Conservation (phyloP, 495 filamentous ascomycete genomes). For the Podospora pseudocomata region DNA sequence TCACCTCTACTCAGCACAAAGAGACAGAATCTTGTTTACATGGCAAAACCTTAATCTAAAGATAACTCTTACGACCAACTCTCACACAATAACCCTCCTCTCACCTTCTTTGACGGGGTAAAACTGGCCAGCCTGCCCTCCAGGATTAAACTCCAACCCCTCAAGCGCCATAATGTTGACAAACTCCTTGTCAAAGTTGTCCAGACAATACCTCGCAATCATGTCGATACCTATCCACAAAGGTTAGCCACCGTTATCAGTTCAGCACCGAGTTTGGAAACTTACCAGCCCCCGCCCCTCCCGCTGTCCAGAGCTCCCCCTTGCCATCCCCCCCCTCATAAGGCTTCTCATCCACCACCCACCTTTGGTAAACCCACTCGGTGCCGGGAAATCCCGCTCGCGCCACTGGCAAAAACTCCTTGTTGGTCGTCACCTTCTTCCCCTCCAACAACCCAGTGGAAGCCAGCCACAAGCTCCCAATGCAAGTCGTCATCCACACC, state of each 20-base stretch:
- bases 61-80: background rate
- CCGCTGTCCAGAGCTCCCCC: conserved; percentile 29
- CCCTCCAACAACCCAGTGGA: conserved; percentile 21
- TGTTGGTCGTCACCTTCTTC: conserved; percentile 21
- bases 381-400: conserved; percentile 14
- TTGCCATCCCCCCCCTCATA: conserved; percentile 16
- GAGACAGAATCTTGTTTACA: too few species aligned
- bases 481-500: conserved; percentile 28
- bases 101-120: conserved; percentile 4
- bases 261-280: background rate
- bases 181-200: conserved; percentile 24
- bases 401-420: conserved; percentile 14
- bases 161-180: conserved; percentile 20
- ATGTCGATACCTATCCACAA: conserved; percentile 22
- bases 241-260: background rate
- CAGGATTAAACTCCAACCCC: conserved; percentile 20
- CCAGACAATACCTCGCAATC: conserved; percentile 25
- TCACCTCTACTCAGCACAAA: too few species aligned
- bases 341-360: conserved; percentile 27
- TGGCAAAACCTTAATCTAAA: too few species aligned
- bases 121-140: conserved; percentile 16
- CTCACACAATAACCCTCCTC: background rate
- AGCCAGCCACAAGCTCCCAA: conserved; percentile 26
- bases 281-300: conserved; percentile 25
- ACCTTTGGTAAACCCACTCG: conserved; percentile 25